These are phyloP conservation scores for Arachnomyces sp. DNA, from an alignment of 2,329 filamentous ascomycete species.

Conservation along the genomic window DNA sequence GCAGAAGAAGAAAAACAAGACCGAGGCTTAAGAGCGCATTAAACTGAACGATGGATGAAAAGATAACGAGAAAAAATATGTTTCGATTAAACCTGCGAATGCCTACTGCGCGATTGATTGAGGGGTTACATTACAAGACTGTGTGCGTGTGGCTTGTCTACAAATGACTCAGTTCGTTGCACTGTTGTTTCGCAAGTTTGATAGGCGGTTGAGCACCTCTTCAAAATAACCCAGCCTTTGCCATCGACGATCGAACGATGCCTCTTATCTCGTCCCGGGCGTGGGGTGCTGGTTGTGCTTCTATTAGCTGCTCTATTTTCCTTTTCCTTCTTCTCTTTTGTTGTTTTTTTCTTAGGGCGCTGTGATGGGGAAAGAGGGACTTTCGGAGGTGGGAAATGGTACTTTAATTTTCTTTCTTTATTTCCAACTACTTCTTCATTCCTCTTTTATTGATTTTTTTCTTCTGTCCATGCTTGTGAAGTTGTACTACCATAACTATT, in stretches of 20 bases:
- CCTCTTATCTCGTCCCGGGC: too few species aligned
- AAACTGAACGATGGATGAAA: too few species aligned
- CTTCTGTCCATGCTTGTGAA: too few species aligned
- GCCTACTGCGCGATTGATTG: slow-evolving; percentile 1
- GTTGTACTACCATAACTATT: too few species aligned
- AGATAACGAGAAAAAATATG: slow-evolving; percentile 15
- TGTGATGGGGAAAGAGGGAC: slow-evolving; percentile 33
- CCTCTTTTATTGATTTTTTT: too few species aligned
- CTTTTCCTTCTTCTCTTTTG: slow-evolving; percentile 14
- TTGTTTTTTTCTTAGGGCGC: slow-evolving; percentile 24
- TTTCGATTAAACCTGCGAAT: too few species aligned
- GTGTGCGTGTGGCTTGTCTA: not conserved
- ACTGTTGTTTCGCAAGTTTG: too few species aligned
- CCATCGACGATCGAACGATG: too few species aligned
- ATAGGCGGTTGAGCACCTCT: too few species aligned
- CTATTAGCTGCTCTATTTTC: slow-evolving; percentile 19
- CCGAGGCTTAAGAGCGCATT: slow-evolving; percentile 22
- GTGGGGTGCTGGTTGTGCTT: not conserved
- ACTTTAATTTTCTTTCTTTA: slow-evolving; percentile 8
- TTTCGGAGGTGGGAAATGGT: slow-evolving; percentile 26
- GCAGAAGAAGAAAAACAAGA: slow-evolving; percentile 86
- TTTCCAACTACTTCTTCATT: too few species aligned
- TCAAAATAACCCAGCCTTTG: too few species aligned
- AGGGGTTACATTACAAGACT: slow-evolving; percentile 3
- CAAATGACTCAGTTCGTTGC: slow-evolving; percentile 3